Evolutionary conservation across 192 early-diverging fungal species (phyloP), one percentile per base, ranked within the genome.

Genomic region (Neocallimastix lanati): DNA sequence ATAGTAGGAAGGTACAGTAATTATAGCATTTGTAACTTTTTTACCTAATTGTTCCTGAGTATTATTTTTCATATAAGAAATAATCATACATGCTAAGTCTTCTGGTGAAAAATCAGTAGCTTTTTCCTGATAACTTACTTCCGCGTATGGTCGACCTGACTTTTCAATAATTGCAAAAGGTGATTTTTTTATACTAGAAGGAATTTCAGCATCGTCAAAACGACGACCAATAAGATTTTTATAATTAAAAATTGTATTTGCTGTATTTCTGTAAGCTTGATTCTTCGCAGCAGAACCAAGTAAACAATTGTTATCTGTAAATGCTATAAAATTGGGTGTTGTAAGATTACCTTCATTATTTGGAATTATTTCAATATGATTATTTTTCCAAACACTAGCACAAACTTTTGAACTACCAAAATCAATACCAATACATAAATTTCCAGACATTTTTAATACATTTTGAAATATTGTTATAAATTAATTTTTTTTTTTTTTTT

Each of bases 301-400:
- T 80, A 99, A 91, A 88, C 97, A 95, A 91, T 99, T 96, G 82
- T 89, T 85, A 90, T 96, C 97, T 78, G 95, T 94, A 89, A 99
- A 99, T 76, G 84, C 95, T 80, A 99, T 96, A 82, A 96, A 97
- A 81, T 94, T 96, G 77, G 97, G 96, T 78, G 96, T 99, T 81
- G 95, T 99, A 82, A 96, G 93, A 92, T 96, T 96, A 86, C 97
- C 97, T 89, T 99, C 95, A 88, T 97, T 96, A 89, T 99, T 99
- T 88, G 94, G 30, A 33, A 33, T 33, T 6, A 33, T 33, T 6
- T 33, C 11, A 33, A n/a, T 16, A 79, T 90, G 87, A 81, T 91
- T 91, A 84, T 90, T 89, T 83, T 92, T 86, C 88, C 88, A 91
- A 78, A 93, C 90, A 83, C 82, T 11, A 81, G 33, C 16, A 76